A percentile compares a stretch with the other conserved stretches of the same genome.
phyloP scores from a whole-genome alignment of 2,329 filamentous ascomycete species.

The Paraphoma chrysanthemicola region DNA sequence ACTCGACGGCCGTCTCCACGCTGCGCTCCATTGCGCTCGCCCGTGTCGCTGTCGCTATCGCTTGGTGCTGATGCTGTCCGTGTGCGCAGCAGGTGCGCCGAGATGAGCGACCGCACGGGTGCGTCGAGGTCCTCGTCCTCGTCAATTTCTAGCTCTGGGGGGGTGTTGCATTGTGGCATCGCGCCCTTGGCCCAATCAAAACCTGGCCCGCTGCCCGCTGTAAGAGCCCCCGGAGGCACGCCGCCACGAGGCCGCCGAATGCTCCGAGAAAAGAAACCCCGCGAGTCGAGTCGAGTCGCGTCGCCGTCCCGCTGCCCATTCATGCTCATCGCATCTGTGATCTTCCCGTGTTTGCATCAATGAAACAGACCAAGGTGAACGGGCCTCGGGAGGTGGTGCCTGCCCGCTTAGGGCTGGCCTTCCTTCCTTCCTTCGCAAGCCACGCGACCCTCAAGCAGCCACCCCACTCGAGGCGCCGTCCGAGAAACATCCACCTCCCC shows the following conservation, averaged over 20 bases:
- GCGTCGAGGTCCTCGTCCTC: background rate
- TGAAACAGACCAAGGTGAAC: no score
- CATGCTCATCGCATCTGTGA: background rate
- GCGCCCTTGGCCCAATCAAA: slow-evolving; percentile 28
- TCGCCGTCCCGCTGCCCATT: background rate
- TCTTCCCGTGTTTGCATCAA: no score
- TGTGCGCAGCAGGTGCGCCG: background rate
- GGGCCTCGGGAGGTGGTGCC: no score
- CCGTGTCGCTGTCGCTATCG: background rate
- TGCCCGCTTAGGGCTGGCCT: no score
- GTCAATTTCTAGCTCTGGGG: background rate
- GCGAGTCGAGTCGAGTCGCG: background rate
- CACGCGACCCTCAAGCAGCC: no score
- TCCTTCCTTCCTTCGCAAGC: no score
- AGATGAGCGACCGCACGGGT: background rate
- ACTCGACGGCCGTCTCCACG: background rate
- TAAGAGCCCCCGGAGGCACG: slow-evolving; percentile 8
- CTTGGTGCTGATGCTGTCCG: background rate
- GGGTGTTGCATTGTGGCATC: slow-evolving; percentile 5
- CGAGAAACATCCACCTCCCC: no score
- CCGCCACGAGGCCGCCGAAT: slow-evolving; percentile 38
- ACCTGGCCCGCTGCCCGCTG: slow-evolving; percentile 27
- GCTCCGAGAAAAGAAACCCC: slow-evolving; percentile 17
- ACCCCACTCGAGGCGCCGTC: no score
- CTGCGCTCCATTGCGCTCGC: background rate